Conservation (phyloP, 2,329 filamentous ascomycete genomes). For the Exserohilum rostratum region DNA sequence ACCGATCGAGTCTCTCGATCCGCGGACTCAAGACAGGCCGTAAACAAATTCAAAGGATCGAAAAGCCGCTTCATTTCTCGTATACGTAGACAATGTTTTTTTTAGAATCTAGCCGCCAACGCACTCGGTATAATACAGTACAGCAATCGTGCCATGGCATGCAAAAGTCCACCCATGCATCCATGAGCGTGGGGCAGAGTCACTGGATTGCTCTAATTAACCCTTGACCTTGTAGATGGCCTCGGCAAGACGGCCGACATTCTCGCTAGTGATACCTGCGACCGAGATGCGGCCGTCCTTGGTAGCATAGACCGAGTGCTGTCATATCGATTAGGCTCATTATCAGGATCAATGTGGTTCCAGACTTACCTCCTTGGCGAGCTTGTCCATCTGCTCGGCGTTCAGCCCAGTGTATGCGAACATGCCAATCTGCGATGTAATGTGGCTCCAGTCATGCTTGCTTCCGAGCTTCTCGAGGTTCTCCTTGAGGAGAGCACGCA, state of each 20-base stretch:
- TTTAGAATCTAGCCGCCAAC: constrained; percentile 20
- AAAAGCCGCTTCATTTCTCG: constrained; percentile 14
- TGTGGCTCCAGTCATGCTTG: constrained; percentile 98
- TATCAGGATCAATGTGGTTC: neutral
- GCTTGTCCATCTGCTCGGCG: constrained; percentile 85
- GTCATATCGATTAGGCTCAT: constrained; percentile 18
- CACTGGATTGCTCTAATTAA: constrained; percentile 30
- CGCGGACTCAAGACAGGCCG: neutral
- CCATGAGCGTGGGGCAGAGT: constrained; percentile 14
- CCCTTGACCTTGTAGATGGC: constrained; percentile 84
- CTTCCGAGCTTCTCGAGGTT: constrained; percentile 94
- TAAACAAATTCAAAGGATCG: neutral
- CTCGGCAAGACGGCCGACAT: constrained; percentile 80
- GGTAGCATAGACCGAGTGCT: constrained; percentile 96
- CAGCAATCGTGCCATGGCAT: constrained; percentile 14
- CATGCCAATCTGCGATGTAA: constrained; percentile 97
- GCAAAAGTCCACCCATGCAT: constrained; percentile 12
- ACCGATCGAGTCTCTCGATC: constrained; percentile 1
- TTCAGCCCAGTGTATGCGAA: constrained; percentile 97
- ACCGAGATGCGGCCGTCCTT: constrained; percentile 89
- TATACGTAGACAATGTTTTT: constrained; percentile 5
- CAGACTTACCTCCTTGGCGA: constrained; percentile 77
- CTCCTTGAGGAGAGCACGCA: constrained; percentile 91
- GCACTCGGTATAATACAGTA: constrained; percentile 19
- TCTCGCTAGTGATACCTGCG: constrained; percentile 79